Conservation (phyloP, 129 eudicot species). For the Mikania micrantha region DNA sequence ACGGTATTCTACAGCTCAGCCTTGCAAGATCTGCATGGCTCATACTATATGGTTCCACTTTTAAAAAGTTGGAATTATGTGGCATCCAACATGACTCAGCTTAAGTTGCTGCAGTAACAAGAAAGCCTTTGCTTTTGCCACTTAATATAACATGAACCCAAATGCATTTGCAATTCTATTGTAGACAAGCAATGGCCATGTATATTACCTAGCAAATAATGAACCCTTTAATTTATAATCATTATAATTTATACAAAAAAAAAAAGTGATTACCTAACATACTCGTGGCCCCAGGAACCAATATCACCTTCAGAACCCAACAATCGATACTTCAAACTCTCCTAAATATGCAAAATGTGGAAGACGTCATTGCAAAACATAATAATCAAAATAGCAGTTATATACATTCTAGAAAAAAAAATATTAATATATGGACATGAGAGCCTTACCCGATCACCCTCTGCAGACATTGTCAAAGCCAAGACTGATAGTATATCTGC, state of each 20-base stretch:
- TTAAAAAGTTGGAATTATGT: neutral
- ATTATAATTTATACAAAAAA: neutral
- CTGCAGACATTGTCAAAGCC: conserved; percentile 99
- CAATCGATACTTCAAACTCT: conserved; percentile 83
- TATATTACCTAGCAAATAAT: neutral
- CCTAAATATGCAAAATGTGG: conserved; percentile 38
- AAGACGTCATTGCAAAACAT: conserved; percentile 9
- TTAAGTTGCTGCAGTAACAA: neutral
- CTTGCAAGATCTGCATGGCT: neutral
- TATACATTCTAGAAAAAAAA: neutral
- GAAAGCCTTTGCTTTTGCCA: neutral
- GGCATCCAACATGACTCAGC: neutral
- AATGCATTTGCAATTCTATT: neutral
- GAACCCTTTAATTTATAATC: neutral
- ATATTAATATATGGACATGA: neutral
- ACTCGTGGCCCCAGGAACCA: conserved; percentile 99
- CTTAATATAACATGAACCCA: neutral
- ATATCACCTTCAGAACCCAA: conserved; percentile 98
- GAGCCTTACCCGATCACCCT: conserved; percentile 83
- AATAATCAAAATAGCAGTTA: neutral
- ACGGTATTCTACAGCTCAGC: neutral
- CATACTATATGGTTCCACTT: neutral
- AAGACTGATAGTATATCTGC: conserved; percentile 96
- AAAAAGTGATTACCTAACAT: conserved; percentile 65
- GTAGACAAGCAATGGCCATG: neutral